Conservation (phyloP, 139 green algal species). For the Penium margaritaceum region DNA sequence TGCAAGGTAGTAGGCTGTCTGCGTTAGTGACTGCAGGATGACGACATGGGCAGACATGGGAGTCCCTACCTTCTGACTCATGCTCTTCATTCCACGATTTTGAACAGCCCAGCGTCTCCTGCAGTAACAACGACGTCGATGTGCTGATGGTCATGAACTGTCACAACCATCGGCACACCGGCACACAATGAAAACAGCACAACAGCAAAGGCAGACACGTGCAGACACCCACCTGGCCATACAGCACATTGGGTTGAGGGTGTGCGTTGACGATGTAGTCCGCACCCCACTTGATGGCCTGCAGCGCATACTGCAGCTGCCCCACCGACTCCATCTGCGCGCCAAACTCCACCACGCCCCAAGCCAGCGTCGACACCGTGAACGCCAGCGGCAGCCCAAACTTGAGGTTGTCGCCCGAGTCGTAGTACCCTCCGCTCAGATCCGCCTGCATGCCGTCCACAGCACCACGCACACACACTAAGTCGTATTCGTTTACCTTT, state of each 20-base stretch:
- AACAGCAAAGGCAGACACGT: too few relatives aligned
- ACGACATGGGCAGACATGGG: not conserved
- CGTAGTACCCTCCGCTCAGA: conserved; percentile 50
- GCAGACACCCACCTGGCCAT: conserved; percentile 3
- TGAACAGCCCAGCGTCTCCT: too few relatives aligned
- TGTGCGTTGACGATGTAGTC: conserved; percentile 62
- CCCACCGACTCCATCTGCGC: conserved; percentile 2
- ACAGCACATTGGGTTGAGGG: conserved; percentile 34
- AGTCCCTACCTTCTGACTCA: not conserved
- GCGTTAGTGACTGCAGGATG: too few relatives aligned
- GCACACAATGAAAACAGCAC: too few relatives aligned
- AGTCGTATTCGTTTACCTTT: too few relatives aligned
- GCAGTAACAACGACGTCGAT: too few relatives aligned
- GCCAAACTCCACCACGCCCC: conserved; percentile 58
- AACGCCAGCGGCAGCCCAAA: conserved; percentile 68
- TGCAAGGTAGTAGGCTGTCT: too few relatives aligned
- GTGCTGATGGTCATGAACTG: too few relatives aligned
- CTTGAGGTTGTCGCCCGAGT: conserved; percentile 67
- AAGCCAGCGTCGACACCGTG: conserved; percentile 63
- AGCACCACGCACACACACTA: too few relatives aligned
- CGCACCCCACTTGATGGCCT: conserved; percentile 59
- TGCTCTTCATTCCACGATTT: not conserved
- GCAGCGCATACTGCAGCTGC: conserved; percentile 22
- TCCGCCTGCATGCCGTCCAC: conserved; percentile 17
- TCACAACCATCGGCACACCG: too few relatives aligned